phyloP scores from a whole-genome alignment of 2,329 filamentous ascomycete genomes.

The Rutstroemia sp. region DNA sequence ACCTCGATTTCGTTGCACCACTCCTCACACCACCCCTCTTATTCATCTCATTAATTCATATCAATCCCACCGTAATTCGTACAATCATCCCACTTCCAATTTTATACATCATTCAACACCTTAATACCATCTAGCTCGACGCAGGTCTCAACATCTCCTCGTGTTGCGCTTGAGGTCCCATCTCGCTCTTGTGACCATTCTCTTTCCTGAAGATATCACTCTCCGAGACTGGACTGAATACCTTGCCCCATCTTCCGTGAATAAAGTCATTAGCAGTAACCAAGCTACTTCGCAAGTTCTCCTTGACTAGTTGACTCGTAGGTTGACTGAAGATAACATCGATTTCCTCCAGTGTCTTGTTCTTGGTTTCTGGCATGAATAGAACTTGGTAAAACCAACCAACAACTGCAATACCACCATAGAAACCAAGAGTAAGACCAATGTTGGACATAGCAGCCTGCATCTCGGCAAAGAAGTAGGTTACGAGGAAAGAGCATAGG shows the following conservation, averaged over 20 bases:
- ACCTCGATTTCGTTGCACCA: no score
- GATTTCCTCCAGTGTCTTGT: conserved; percentile 60
- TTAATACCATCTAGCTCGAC: not conserved
- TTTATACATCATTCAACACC: no score
- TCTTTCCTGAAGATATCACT: conserved; percentile 25
- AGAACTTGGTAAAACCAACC: conserved; percentile 67
- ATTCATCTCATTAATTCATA: no score
- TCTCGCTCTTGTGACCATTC: conserved; percentile 21
- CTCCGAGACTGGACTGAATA: conserved; percentile 24
- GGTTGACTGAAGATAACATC: conserved; percentile 59
- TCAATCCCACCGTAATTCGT: no score
- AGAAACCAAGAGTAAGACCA: conserved; percentile 62
- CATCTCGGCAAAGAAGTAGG: conserved; percentile 69
- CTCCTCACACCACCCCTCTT: no score
- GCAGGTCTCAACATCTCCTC: conserved; percentile 14
- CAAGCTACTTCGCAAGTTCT: conserved; percentile 41
- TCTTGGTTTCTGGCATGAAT: conserved; percentile 72
- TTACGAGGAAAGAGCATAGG: conserved; percentile 64
- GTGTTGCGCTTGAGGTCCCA: conserved; percentile 11
- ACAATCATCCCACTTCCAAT: no score
- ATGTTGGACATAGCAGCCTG: conserved; percentile 58
- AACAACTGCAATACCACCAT: conserved; percentile 63
- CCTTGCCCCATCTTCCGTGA: conserved; percentile 23
- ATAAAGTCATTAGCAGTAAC: conserved; percentile 24
- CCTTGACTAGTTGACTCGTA: conserved; percentile 52